Evolutionary conservation across 257 asterid genomes (phyloP), one percentile per base, ranked within the genome.

Genomic region (Salvia splendens): DNA sequence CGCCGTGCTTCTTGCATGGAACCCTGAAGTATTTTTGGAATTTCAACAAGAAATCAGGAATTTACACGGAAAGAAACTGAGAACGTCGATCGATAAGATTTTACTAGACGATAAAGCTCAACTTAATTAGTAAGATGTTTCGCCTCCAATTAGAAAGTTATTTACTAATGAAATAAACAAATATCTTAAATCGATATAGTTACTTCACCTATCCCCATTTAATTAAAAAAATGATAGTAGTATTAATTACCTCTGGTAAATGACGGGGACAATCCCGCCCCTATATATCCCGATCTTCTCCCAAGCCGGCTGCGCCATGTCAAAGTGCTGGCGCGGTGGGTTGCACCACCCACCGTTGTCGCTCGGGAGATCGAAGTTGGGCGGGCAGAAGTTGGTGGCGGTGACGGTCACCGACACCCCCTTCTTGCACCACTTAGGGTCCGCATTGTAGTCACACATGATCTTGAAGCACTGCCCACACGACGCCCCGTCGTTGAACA

Each of bases 291-390:
- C 89, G 59, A 86, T 86, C 55, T 83, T 80, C 54, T 81, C 84
- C 87, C 89, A 86, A 15, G 89, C 89, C 2, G 92, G 92, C 45
- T 86, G 80, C 46, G 92, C 87, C 92, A 86, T 86, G 80, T 86
- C 92, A 46, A 86, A 83, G 43, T 86, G 92, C 52, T 78, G 84
- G 5, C 86, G 84, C 8, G 87, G 92, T 4, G 87, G 89, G 77
- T 83, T 86, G 80, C 92, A 86, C 92, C 92, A 83, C 6, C 92
- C 92, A 1, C 89, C 92, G 32, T 83, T 76, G 75, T 83, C 80
- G 53, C 86, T 83, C 0, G 92, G 86, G 38, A 79, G 86, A 52
- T 72, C 81, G 16, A n/a, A 71, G 56, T 86, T 86, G 9, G 92
- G 89, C 24, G 92, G 92, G 67, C 92, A 86, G 50, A 86, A 81